Conservation (phyloP, 495 filamentous ascomycete species). For the Aspergillus ellipticus region DNA sequence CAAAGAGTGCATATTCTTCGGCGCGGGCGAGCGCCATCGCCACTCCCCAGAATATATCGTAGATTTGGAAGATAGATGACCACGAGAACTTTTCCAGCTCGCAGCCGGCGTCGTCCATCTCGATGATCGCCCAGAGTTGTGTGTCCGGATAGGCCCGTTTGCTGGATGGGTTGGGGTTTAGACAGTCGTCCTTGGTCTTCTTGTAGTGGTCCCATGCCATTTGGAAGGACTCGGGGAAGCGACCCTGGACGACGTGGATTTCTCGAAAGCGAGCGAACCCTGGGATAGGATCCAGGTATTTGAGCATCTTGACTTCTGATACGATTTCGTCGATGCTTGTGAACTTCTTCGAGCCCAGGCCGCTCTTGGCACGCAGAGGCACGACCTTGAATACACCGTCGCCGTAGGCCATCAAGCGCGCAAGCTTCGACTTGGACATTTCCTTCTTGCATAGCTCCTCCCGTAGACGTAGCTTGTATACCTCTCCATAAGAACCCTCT, state of each 20-base stretch:
- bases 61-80: slow-evolving; percentile 57
- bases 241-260: slow-evolving; percentile 68
- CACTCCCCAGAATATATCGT: slow-evolving; percentile 83
- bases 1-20: slow-evolving; percentile 69
- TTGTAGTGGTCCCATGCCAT: slow-evolving; percentile 62
- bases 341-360: slow-evolving; percentile 44
- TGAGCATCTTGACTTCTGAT: slow-evolving; percentile 69
- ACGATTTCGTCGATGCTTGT: slow-evolving; percentile 53
- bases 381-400: slow-evolving; percentile 51
- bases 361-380: slow-evolving; percentile 41
- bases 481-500: slow-evolving; percentile 51
- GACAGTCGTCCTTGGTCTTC: slow-evolving; percentile 55
- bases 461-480: slow-evolving; percentile 44
- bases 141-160: slow-evolving; percentile 57
- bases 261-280: slow-evolving; percentile 92
- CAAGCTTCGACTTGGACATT: slow-evolving; percentile 41
- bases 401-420: slow-evolving; percentile 36
- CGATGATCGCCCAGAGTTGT: slow-evolving; percentile 76
- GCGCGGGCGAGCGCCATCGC: slow-evolving; percentile 72
- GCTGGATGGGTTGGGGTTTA: slow-evolving; percentile 62
- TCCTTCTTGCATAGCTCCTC: slow-evolving; percentile 34
- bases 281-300: slow-evolving; percentile 70
- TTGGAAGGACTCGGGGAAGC: slow-evolving; percentile 58
- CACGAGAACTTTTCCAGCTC: slow-evolving; percentile 64
- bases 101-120: slow-evolving; percentile 81